These are phyloP conservation scores for Tremella mesenterica DNA, from an alignment of 768 basidiomycete species.

Conservation along the genomic window DNA sequence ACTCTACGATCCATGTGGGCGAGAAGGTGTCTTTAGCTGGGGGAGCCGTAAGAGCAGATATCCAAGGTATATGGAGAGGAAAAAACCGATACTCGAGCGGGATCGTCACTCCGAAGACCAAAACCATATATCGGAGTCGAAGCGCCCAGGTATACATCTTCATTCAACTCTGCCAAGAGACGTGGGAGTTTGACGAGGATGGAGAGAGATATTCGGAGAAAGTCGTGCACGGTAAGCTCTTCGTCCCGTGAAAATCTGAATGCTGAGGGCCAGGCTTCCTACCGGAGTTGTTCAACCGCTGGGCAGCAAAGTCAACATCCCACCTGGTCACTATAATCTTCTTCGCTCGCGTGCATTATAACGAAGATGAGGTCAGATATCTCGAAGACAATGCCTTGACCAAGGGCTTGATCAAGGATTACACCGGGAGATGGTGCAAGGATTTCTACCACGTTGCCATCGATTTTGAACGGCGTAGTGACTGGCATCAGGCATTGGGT, in stretches of 20 bases:
- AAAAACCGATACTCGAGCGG: conserved; percentile 54
- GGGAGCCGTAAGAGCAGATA: conserved; percentile 63
- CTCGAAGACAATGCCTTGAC: conserved; percentile 28
- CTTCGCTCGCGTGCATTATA: conserved; percentile 68
- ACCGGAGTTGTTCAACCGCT: conserved; percentile 74
- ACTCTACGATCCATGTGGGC: conserved; percentile 69
- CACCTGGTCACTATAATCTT: conserved; percentile 92
- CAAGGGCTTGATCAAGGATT: conserved; percentile 55
- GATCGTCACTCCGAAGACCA: conserved; percentile 70
- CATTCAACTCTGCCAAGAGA: conserved; percentile 89
- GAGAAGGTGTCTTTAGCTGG: conserved; percentile 83
- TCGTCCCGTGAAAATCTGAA: background rate
- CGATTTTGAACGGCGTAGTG: conserved; percentile 75
- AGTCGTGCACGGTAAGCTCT: conserved; percentile 64
- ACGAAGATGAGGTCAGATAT: conserved; percentile 34
- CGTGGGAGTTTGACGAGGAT: conserved; percentile 94
- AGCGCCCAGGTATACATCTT: conserved; percentile 89
- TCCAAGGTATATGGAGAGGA: conserved; percentile 68
- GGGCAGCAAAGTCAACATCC: conserved; percentile 75
- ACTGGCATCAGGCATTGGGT: conserved; percentile 80
- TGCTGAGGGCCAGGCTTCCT: conserved; percentile 55
- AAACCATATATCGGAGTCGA: conserved; percentile 76
- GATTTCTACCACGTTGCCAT: conserved; percentile 95
- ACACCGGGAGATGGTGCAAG: conserved; percentile 74
- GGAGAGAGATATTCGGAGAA: conserved; percentile 95